Base-by-base conservation (phyloP, 441 rosid species). In the Corymbia calophylla region DNA sequence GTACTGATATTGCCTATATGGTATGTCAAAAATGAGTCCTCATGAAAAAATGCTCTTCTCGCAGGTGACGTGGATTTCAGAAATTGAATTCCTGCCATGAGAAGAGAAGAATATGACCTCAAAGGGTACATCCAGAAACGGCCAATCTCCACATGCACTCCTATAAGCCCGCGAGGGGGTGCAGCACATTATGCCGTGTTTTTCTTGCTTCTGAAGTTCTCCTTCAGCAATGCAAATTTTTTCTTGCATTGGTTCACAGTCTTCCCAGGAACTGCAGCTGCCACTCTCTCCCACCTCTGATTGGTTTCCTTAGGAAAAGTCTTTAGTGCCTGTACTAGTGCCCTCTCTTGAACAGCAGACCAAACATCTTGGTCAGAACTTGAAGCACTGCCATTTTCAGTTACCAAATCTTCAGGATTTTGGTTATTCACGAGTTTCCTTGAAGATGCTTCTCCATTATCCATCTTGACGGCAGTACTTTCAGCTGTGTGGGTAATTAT, bases 211-310 rank as follows among this genome's bases (percentile, higher is more conserved):
- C 99, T 94, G 86, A 97, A 95, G 91, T 87, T 93, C 92, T 97
- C 99, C 93, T 95, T 98, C 87, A 98, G 95, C 91, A 87, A 90
- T 51, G 98, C 93, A 91, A 97, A 95, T 88, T 98, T 96, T 92
- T 96, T 98, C 98, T 95, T 97, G 96, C 99, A 98, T 88, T 97
- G 99, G 89, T 91, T 95, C 93, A 96, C 90, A 12, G 97, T 96
- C 92, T 96, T 98, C 91, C 99, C 99, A n/a, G 99, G 99, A 91
- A 98, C 98, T 49, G 99, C 97, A 56, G 99, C 93, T 88, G 98
- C 98, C 86, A 98, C 98, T 91, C 99, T 90, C 95, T 97, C 99
- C 99, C 99, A 97, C 12, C 99, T 96, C 88, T 98, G 99, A 92
- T 88, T 93, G 44, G 96, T 92, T 90, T 98, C 99, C 90, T 97